Evolutionary conservation across 768 basidiomycete genomes (phyloP).

Genomic region (Lentinula raphanica): DNA sequence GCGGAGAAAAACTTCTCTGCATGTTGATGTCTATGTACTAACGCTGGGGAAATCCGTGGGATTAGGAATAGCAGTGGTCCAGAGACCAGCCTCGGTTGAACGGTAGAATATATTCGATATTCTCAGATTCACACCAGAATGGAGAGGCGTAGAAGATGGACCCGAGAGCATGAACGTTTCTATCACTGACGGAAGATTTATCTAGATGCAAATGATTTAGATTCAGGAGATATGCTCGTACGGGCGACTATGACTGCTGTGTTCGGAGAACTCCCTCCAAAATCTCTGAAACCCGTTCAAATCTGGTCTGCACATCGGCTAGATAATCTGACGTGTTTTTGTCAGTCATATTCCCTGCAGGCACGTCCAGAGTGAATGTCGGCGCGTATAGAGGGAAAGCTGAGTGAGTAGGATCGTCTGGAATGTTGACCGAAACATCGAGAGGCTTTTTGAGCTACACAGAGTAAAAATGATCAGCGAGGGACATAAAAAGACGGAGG

Average conservation of each 20-base stretch:
- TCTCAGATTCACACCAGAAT: neutral
- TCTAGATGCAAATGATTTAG: too few species aligned
- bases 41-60: too few species aligned
- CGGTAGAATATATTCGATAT: neutral
- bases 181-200: too few species aligned
- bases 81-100: too few species aligned
- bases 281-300: neutral
- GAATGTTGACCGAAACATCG: constrained; percentile 58
- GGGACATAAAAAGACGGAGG: neutral
- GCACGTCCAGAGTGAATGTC: constrained; percentile 76
- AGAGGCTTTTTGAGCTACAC: constrained; percentile 51
- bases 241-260: too few species aligned
- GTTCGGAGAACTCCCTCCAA: neutral
- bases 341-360: constrained; percentile 68
- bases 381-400: constrained; percentile 73
- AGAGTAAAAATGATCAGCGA: neutral
- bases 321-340: constrained; percentile 63
- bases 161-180: too few species aligned
- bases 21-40: too few species aligned
- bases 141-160: too few species aligned
- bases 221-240: too few species aligned
- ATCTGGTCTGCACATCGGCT: constrained; percentile 21
- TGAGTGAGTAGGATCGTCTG: constrained; percentile 49
- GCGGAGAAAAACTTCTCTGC: too few species aligned
- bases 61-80: too few species aligned